Evolutionary conservation across 225 moss, liverwort and hornwort species (phyloP).

Genomic region (Sphagnum tenellum): DNA sequence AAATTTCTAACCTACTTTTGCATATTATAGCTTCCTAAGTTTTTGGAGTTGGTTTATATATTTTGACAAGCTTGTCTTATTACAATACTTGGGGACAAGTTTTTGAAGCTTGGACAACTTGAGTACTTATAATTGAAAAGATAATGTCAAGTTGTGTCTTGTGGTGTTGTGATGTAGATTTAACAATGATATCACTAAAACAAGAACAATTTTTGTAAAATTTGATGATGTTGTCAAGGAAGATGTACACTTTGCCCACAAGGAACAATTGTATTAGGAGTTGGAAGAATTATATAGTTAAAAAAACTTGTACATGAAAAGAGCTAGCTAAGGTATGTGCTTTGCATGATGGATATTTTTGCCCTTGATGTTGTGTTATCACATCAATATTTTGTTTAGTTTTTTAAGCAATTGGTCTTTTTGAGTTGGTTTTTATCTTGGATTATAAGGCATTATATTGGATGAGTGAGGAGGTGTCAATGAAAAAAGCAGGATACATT

Average conservation of each 20-base stretch:
- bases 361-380: too few relatives aligned
- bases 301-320: too few relatives aligned
- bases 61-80: background rate
- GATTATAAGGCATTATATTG: constrained; percentile 70
- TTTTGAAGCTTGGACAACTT: too few relatives aligned
- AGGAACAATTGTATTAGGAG: background rate
- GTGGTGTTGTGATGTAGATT: constrained; percentile 36
- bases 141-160: background rate
- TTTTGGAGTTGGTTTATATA: background rate
- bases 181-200: constrained; percentile 72
- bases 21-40: too few relatives aligned
- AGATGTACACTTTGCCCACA: constrained; percentile 47
- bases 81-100: too few relatives aligned
- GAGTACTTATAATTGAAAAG: background rate
- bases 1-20: constrained; percentile 1
- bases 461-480: constrained; percentile 78
- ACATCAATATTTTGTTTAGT: too few relatives aligned
- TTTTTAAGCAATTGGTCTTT: too few relatives aligned
- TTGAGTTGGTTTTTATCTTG: too few relatives aligned
- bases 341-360: too few relatives aligned
- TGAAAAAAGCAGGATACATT: constrained; percentile 57
- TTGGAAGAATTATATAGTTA: background rate
- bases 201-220: constrained; percentile 72
- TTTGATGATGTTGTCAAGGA: constrained; percentile 80
- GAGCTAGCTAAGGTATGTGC: too few relatives aligned